Percentiles rank a stretch among this genome's conserved stretches.
phyloP scores from a whole-genome alignment of 495 filamentous ascomycete genomes.

The Lepidopterella palustris region DNA sequence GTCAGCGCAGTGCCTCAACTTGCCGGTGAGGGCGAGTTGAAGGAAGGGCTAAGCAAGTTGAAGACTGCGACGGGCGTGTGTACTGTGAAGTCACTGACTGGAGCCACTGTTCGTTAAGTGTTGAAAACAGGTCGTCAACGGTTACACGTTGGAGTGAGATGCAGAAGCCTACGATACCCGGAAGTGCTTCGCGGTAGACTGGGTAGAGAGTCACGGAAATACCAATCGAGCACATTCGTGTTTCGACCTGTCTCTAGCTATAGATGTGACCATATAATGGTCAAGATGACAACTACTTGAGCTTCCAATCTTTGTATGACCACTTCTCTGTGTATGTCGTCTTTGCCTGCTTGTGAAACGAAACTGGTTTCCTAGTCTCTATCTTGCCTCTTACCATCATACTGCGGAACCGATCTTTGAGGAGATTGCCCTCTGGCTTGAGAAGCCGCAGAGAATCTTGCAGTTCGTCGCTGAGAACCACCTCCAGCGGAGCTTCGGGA shows the following conservation, averaged over 20 bases:
- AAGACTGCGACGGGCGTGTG: conserved; percentile 38
- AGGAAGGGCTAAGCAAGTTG: conserved; percentile 34
- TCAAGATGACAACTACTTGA: conserved; percentile 26
- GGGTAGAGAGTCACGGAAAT: background rate
- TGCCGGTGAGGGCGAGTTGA: conserved; percentile 48
- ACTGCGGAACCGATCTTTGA: conserved; percentile 86
- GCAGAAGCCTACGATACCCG: background rate
- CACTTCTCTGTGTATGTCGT: conserved; percentile 86
- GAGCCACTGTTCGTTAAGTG: conserved; percentile 29
- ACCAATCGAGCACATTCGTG: background rate
- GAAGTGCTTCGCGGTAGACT: conserved; percentile 1
- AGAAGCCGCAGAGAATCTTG: conserved; percentile 81
- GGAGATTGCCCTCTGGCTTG: conserved; percentile 89
- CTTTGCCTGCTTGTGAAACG: conserved; percentile 72
- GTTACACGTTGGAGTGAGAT: background rate
- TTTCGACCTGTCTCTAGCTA: no score
- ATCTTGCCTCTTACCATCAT: conserved; percentile 83
- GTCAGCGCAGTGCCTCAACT: conserved; percentile 54
- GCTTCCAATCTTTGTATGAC: conserved; percentile 88
- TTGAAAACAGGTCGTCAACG: background rate
- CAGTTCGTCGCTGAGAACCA: conserved; percentile 88
- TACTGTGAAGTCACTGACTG: conserved; percentile 35
- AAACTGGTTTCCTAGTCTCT: conserved; percentile 68
- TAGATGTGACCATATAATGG: background rate
- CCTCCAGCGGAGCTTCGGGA: conserved; percentile 72